These are phyloP conservation scores for Pseudofabraea citricarpa DNA, from an alignment of 2,329 filamentous ascomycete species.

Conservation along the genomic window DNA sequence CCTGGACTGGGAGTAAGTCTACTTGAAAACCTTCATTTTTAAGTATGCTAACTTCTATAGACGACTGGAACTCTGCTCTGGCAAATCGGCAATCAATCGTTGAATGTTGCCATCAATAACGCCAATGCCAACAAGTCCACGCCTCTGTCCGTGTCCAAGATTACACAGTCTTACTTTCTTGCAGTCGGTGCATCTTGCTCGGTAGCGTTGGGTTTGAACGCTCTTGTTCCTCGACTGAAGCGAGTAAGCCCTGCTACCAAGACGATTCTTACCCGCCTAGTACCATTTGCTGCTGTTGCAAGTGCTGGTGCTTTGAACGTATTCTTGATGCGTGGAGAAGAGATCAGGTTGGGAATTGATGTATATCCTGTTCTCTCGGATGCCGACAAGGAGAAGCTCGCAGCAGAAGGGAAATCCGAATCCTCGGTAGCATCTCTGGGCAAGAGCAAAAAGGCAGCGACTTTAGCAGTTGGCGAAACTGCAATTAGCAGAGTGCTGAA, in stretches of 20 bases:
- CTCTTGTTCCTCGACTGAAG: constrained; percentile 80
- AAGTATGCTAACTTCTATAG: constrained; percentile 30
- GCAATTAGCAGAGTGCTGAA: constrained; percentile 89
- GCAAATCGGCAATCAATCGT: constrained; percentile 95
- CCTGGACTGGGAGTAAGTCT: constrained; percentile 67
- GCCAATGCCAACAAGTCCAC: constrained; percentile 98
- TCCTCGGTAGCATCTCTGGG: constrained; percentile 69
- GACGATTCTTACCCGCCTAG: constrained; percentile 75
- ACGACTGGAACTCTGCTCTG: constrained; percentile 84
- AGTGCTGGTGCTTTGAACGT: constrained; percentile 90
- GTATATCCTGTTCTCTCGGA: constrained; percentile 78
- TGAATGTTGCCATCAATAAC: constrained; percentile 97
- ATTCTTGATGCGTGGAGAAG: constrained; percentile 94
- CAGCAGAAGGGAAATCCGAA: constrained; percentile 54
- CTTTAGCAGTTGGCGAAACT: constrained; percentile 86
- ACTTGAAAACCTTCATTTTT: not conserved
- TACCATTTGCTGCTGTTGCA: constrained; percentile 93
- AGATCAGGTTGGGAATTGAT: constrained; percentile 90
- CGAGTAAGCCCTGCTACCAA: constrained; percentile 69
- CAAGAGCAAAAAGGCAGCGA: constrained; percentile 83
- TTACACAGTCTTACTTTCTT: constrained; percentile 85
- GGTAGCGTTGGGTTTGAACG: constrained; percentile 88
- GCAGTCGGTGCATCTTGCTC: constrained; percentile 91
- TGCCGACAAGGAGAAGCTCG: constrained; percentile 56
- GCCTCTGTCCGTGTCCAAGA: constrained; percentile 72